Evolutionary conservation across 1,284 basidiomycete genomes (phyloP).

Genomic region (Ceratobasidium sp.): DNA sequence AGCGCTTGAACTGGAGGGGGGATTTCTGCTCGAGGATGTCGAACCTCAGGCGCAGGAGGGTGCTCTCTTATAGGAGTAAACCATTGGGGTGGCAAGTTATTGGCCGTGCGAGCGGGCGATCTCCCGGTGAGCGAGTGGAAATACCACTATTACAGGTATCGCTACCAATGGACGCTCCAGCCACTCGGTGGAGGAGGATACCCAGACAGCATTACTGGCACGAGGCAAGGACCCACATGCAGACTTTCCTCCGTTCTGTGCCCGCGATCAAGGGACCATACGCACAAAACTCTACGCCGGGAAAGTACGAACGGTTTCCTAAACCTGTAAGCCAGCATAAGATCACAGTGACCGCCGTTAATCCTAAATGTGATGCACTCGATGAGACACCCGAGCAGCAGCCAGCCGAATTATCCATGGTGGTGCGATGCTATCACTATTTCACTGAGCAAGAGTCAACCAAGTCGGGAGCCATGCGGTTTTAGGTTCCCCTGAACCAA

Average conservation of each 20-base stretch:
- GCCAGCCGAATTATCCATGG: neutral
- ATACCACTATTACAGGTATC: constrained; percentile 19
- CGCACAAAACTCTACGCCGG: neutral
- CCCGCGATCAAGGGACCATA: constrained; percentile 4
- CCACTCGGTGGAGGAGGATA: constrained; percentile 9
- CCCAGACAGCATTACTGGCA: neutral
- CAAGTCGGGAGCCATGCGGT: neutral
- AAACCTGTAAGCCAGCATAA: neutral
- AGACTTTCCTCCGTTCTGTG: constrained; percentile 6
- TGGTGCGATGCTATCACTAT: neutral
- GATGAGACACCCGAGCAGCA: neutral
- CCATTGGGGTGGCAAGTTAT: constrained; percentile 34
- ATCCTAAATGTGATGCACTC: constrained; percentile 17
- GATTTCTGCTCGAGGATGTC: neutral
- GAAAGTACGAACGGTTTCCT: constrained; percentile 2
- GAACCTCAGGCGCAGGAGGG: neutral
- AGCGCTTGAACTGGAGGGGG: neutral
- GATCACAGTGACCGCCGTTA: constrained; percentile 12
- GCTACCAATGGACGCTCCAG: constrained; percentile 1
- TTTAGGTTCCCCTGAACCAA: neutral
- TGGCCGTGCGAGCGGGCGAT: neutral
- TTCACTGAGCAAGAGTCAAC: neutral
- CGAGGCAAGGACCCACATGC: neutral
- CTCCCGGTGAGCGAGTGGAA: constrained; percentile 14
- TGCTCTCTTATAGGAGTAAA: constrained; percentile 27